Evolutionary conservation across 768 basidiomycete species (phyloP).

Genomic region (Lactarius sanguifluus): DNA sequence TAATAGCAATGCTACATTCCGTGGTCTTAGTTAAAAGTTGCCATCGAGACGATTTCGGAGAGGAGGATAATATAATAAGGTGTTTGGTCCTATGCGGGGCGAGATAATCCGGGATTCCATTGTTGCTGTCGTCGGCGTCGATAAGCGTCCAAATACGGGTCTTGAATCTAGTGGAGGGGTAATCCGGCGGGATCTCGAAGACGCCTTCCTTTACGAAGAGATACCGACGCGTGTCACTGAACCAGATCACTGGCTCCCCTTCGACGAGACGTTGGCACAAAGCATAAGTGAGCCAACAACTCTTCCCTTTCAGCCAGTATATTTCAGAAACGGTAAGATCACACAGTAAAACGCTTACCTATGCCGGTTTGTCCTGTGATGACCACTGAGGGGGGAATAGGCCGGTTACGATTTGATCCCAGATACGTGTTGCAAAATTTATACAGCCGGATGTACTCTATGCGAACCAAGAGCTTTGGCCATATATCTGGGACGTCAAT

Average conservation of each 20-base stretch:
- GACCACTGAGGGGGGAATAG: background rate
- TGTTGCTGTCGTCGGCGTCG: background rate
- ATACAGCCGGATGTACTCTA: background rate
- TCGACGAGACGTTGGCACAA: background rate
- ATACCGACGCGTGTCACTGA: rapidly evolving
- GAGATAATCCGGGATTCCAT: background rate
- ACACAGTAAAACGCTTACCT: background rate
- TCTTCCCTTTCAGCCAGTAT: background rate
- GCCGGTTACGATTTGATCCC: background rate
- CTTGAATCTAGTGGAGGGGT: rapidly evolving
- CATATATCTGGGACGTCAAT: background rate
- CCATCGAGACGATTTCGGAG: background rate
- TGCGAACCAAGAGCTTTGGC: background rate
- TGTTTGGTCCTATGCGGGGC: background rate
- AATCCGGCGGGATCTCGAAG: background rate
- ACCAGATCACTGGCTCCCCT: background rate
- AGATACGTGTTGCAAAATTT: background rate
- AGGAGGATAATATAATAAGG: background rate
- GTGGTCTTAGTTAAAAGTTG: background rate
- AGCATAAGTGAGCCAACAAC: background rate
- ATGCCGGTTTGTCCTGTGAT: background rate
- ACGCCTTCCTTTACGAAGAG: background rate
- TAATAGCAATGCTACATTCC: background rate
- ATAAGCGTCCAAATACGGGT: background rate
- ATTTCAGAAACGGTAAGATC: background rate